Percentiles rank a stretch among this genome's conserved stretches.
phyloP scores from a whole-genome alignment of 2,329 filamentous ascomycete genomes.

The Dothideomycetes sp. region DNA sequence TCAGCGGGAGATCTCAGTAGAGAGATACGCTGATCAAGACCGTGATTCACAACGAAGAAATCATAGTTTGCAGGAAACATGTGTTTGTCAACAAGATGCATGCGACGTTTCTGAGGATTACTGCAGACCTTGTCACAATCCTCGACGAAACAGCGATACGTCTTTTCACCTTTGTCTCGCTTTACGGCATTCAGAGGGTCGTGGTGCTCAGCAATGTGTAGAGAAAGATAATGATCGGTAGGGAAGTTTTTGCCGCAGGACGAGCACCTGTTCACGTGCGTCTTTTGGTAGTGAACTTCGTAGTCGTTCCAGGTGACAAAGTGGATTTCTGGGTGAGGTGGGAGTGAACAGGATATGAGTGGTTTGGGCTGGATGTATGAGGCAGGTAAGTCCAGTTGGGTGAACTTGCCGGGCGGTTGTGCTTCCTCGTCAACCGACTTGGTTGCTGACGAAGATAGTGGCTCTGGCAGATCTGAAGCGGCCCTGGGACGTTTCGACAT shows the following conservation, averaged over 20 bases:
- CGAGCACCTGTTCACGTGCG: constrained; percentile 74
- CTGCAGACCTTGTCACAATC: constrained; percentile 77
- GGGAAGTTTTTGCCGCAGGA: constrained; percentile 86
- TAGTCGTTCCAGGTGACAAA: constrained; percentile 74
- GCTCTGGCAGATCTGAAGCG: constrained; percentile 29
- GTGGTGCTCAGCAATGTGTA: constrained; percentile 89
- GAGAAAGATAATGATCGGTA: constrained; percentile 63
- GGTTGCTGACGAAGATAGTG: constrained; percentile 19
- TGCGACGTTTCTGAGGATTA: constrained; percentile 71
- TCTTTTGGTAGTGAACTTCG: constrained; percentile 73
- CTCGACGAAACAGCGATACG: constrained; percentile 86
- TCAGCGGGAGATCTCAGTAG: constrained; percentile 53
- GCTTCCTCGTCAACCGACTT: constrained; percentile 11
- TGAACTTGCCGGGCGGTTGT: constrained; percentile 29
- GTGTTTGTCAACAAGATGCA: constrained; percentile 92
- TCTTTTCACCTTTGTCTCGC: constrained; percentile 76
- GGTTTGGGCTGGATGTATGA: constrained; percentile 24
- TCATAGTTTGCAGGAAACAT: constrained; percentile 80
- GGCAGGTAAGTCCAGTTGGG: constrained; percentile 45
- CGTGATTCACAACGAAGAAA: constrained; percentile 76
- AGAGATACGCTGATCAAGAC: constrained; percentile 76
- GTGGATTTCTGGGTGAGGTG: constrained; percentile 63
- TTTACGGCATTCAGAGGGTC: constrained; percentile 66
- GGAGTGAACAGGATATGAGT: constrained; percentile 71
- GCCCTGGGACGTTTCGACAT: constrained; percentile 56